Evolutionary conservation across 192 early-diverging fungal genomes (phyloP), one percentile per base, ranked within the genome.

Genomic region (Entophlyctis helioformis): DNA sequence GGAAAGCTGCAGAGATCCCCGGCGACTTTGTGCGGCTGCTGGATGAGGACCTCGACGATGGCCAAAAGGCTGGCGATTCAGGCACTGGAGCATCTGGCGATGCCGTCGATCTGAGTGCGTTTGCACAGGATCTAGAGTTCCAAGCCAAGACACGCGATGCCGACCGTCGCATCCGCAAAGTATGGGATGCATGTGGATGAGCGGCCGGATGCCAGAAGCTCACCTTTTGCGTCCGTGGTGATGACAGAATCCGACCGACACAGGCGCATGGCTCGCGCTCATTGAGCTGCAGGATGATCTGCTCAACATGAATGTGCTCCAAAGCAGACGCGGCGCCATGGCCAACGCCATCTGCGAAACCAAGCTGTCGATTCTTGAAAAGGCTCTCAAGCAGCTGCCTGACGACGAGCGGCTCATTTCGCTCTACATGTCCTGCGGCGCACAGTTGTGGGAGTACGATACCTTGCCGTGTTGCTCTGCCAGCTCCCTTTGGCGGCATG

Each of bases 361-460:
- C 38, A 67, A 65, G 36, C 32, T 70, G 16, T 33, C 59, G 15
- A 72, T 72, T 19, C 61, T 53, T 31, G 62, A 65, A 51, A 57
- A 57, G 27, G 70, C 70, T 1, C 23, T 72, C 16, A 10, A 46
- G 31, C 28, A 53, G 28, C 27, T 60, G 0, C 59, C 59, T 5
- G 21, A 48, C 11, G 27, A 49, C 32, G 48, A 58, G 13, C 16
- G 40, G 20, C 53, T 72, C 19, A 18, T 62, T 16, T 21, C 37
- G 13, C 39, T 51, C 18, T 69, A 57, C 29, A 51, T 72, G 48
- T 22, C 15, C 6, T 20, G 33, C 21, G 59, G 52, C 29, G 44
- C 46, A 28, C 55, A 61, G 23, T 38, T 36, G 3, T 56, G 46
- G 59, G 60, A 68, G 36, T 46, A 46, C 32, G 51, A 25, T 22